Evolutionary conservation across 495 filamentous ascomycete species (phyloP), one percentile per base, ranked within the genome.

Genomic region (Annulohypoxylon maeteangense): DNA sequence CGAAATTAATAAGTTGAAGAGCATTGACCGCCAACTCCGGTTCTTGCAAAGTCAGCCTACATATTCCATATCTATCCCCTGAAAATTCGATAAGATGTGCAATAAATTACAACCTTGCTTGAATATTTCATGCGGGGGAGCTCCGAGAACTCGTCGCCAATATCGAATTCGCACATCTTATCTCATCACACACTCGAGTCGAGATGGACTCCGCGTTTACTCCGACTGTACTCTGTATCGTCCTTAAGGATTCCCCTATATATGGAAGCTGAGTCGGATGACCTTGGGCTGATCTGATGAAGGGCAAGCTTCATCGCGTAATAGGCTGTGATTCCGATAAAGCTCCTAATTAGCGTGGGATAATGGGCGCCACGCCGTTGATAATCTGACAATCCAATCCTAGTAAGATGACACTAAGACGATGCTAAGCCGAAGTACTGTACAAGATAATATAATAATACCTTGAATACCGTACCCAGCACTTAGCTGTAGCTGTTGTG

Each of bases 311-410:
- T 36, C 20, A 58, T 50, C 31, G 48, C 66, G 62, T 54, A 63
- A 73, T 58, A 66, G 65, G 65, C 11, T 59, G 12, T 27, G 70
- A 44, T 61, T 18, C 61, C 56, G 62, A 69, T 68, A 72, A 56
- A 61, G 61, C 32, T 55, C 40, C 32, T 40, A 27, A 44, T 57
- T 68, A 65, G 65, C 65, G 70, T 51, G 55, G 65, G 70, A 65
- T 66, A 65, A 73, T 65, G 51, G 23, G 65, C 65, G 65, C 62
- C 70, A 73, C 70, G 51, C 62, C 70, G 65, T 65, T 61, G 50
- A 60, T 47, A 57, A 57, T 57, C 59, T 47, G 38, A 54, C 34
- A 29, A 47, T 57, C 58, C 34, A 29, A 47, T 57, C 58, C 58
- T 32, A 54, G 50, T 18, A 54, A 54, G 50, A 20, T 29, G 4